Base-by-base conservation (phyloP, 73 alveolate genomes). In the Tetrahymena malaccensis region DNA sequence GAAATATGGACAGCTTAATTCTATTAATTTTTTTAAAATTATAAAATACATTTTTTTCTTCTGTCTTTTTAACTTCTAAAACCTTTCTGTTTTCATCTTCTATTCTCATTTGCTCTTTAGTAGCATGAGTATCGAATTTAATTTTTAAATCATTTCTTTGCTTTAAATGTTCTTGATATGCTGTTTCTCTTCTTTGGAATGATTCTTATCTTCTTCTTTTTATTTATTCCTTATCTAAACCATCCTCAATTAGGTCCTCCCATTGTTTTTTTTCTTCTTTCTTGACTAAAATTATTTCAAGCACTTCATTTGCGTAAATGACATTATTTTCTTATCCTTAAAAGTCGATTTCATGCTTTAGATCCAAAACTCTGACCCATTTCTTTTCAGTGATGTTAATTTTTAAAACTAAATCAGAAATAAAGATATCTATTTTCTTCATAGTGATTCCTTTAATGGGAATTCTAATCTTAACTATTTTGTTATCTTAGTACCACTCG, bases 401-500 rank as follows among this genome's bases (percentile, higher is more conserved):
- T 85, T 94, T 94, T 13, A 94, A 70, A 12, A 85, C 96, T 40
- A 94, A 85, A 94, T 94, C 96, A 1, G 96, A 94, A 43, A 94
- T 93, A 43, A 85, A 34, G 35, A 94, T 57, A 31, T 94, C 93
- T 43, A 94, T 85, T 43, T 94, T 94, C 40, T 83, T 55, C 70
- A 85, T 38, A 19, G 43, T 84, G 21, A 94, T 94, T 38, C 93
- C 93, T 84, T 94, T 94, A 34, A 94, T 85, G 17, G 93, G 95
- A 70, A 94, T 85, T 55, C 96, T 85, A 43, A 94, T 57, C 40
- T 84, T 94, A 22, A 94, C 93, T 35, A 85, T 84, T 38, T 94
- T 94, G 43, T 94, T 94, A 84, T 94, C 96, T 55, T 94, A 85
- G 40, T 85, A 94, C 96, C 96, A 94, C 85, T 94, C 96, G 40